These are phyloP conservation scores for Suillus brevipes DNA, from an alignment of 768 basidiomycete species.

Conservation along the genomic window DNA sequence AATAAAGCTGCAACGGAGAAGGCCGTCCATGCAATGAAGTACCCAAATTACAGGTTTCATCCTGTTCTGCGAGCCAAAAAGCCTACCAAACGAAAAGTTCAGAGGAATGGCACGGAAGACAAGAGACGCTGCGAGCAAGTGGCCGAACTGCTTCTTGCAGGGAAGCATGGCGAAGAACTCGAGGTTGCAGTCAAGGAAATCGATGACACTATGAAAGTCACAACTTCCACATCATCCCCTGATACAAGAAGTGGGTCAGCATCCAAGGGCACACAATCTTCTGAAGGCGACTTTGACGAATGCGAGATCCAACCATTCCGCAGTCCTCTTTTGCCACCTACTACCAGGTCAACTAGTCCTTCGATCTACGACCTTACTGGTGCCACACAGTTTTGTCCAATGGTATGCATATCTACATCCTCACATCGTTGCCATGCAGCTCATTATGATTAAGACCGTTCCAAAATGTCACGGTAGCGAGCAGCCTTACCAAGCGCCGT, in stretches of 20 bases:
- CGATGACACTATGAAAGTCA: constrained; percentile 14
- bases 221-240: constrained; percentile 6
- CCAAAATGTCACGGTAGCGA: background rate
- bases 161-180: constrained; percentile 51
- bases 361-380: background rate
- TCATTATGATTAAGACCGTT: background rate
- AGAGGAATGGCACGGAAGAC: constrained; percentile 50
- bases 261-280: background rate
- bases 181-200: constrained; percentile 44
- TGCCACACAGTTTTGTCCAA: background rate
- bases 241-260: background rate
- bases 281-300: constrained; percentile 5
- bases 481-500: background rate
- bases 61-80: constrained; percentile 46
- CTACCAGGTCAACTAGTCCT: background rate
- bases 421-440: background rate
- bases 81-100: constrained; percentile 50
- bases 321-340: constrained; percentile 33
- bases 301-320: constrained; percentile 25
- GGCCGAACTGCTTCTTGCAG: constrained; percentile 50
- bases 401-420: background rate
- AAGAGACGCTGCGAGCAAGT: constrained; percentile 49
- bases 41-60: constrained; percentile 58
- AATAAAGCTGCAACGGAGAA: constrained; percentile 54
- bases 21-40: constrained; percentile 43